phyloP scores from a whole-genome alignment of 192 early-diverging fungal species.

The Coemansia furcata region DNA sequence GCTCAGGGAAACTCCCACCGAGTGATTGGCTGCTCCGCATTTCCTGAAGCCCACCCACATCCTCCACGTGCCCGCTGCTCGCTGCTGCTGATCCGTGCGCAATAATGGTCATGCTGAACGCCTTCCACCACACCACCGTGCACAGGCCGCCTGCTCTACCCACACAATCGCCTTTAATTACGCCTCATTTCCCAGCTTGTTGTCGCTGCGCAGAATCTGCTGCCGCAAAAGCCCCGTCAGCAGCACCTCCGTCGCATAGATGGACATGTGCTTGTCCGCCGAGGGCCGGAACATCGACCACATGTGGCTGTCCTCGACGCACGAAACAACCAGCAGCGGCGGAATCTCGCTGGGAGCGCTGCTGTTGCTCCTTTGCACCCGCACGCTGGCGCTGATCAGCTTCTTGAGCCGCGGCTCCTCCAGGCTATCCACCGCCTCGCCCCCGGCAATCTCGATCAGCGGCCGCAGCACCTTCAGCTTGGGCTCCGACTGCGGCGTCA shows the following conservation, averaged over 20 bases:
- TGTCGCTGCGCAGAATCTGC: conserved; percentile 13
- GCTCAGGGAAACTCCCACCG: background rate
- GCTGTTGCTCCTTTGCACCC: conserved; percentile 1
- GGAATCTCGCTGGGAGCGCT: conserved; percentile 6
- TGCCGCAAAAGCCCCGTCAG: conserved; percentile 41
- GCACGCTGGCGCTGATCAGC: conserved; percentile 23
- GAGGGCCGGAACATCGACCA: conserved; percentile 28
- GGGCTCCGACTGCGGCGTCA: conserved; percentile 35
- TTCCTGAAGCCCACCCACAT: background rate
- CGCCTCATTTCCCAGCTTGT: background rate
- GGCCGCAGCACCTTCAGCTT: conserved; percentile 22
- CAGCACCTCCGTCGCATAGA: conserved; percentile 32
- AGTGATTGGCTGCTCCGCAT: background rate
- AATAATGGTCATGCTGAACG: background rate
- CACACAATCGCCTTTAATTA: too few species aligned
- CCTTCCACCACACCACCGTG: background rate
- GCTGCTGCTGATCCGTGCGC: background rate
- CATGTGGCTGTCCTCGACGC: conserved; percentile 27
- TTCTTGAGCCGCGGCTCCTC: conserved; percentile 7
- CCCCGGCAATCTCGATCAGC: conserved; percentile 41
- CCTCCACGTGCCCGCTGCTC: background rate
- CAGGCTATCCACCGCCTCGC: conserved; percentile 31
- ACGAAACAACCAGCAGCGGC: conserved; percentile 44
- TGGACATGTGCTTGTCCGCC: conserved; percentile 8
- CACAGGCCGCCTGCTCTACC: background rate